Base-by-base conservation (phyloP, 2,329 filamentous ascomycete species). In the Aspergillus neoniger region DNA sequence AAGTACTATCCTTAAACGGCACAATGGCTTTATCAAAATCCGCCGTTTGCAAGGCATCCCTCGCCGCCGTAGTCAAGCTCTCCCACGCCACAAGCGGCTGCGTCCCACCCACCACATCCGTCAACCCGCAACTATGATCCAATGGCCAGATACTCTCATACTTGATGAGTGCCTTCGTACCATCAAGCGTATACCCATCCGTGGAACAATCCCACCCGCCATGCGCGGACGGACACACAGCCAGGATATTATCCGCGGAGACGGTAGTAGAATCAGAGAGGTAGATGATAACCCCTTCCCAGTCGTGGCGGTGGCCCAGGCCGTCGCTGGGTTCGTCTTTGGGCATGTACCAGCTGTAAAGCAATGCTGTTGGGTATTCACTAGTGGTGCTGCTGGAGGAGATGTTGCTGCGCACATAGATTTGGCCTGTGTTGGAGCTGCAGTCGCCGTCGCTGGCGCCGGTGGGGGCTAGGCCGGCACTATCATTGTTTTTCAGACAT, bases 281-380 rank as follows among this genome's bases (percentile, higher is more conserved):
- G 81, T 81, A 85, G 25, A 85, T 76, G 38, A 85, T 79, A 0
- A 80, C 74, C n/a, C 80, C 80, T 65, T 85, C 83, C 83, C 83
- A 85, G 66, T 85, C 83, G 69, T 85, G 81, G 19, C 82, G 79
- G 64, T 85, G 83, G 8, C 82, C 83, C 3, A 82, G 68, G 0
- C 77, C 80, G 2, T 70, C 60, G 0, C 74, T 75, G 0, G 80
- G 80, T 25, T 72, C 72, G 68, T 83, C 81, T 58, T 83, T 85
- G 41, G 79, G 78, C 69, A 79, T 77, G 68, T 81, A 81, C 82
- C 82, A 85, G 3, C 78, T 72, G 65, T 85, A 85, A 78, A 85
- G 82, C 36, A 85, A 72, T 7, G 74, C 83, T 65, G 77, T 82
- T 36, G 74, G 53, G 53, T 54, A 60, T 28, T 28, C 25, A 28